Evolutionary conservation across 208 protist species (phyloP).

Genomic region (Leishmania tarentolae): DNA sequence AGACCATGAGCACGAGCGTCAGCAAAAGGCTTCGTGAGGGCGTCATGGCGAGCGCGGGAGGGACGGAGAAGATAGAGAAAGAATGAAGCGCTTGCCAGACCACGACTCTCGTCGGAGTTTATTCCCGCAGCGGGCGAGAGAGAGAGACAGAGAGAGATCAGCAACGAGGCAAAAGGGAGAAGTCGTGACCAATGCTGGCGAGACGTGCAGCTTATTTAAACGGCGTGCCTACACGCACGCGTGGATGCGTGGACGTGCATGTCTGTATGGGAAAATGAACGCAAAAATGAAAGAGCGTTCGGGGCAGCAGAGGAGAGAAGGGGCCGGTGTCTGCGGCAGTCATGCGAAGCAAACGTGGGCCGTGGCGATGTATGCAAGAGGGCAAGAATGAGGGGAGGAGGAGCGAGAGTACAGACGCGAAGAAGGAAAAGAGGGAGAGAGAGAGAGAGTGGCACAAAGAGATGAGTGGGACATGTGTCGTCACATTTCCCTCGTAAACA

Average conservation of each 20-base stretch:
- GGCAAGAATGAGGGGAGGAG: background rate
- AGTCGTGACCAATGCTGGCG: background rate
- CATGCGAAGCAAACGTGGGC: background rate
- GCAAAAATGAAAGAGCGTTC: background rate
- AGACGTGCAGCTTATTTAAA: background rate
- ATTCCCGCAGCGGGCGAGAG: background rate
- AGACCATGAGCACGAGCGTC: conserved; percentile 22
- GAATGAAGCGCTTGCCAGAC: background rate
- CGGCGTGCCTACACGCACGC: background rate
- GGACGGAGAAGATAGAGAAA: background rate
- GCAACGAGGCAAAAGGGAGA: no score
- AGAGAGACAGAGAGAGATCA: no score
- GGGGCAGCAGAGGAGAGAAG: background rate
- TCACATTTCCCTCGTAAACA: background rate
- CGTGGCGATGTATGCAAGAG: background rate
- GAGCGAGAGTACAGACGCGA: background rate
- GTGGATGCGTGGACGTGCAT: background rate
- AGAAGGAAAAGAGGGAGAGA: background rate
- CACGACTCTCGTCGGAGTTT: background rate
- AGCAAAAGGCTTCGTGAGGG: background rate
- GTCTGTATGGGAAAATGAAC: no score
- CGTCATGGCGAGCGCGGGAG: background rate
- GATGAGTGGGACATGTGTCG: background rate
- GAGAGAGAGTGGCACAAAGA: background rate
- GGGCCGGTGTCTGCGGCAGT: background rate